These are phyloP conservation scores for Gonapodya sp. DNA, from an alignment of 192 early-diverging fungal genomes.

Conservation along the genomic window DNA sequence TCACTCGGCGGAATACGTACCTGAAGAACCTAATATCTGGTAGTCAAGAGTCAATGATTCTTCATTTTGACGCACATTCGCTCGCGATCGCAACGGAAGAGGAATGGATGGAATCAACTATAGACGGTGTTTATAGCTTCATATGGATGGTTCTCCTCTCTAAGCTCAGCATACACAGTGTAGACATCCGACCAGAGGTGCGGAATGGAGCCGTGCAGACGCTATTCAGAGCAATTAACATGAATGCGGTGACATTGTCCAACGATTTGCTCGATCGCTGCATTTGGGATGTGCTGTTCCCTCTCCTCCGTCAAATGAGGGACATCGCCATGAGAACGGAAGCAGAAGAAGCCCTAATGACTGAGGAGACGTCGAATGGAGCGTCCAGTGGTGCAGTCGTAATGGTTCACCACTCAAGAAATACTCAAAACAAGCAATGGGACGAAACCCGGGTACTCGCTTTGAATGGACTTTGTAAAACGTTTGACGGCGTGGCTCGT, in stretches of 20 bases:
- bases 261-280: conserved; percentile 70
- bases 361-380: conserved; percentile 3
- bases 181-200: conserved; percentile 81
- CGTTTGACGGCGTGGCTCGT: conserved; percentile 54
- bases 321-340: conserved; percentile 31
- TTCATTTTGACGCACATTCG: neutral
- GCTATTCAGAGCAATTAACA: conserved; percentile 82
- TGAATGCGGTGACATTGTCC: conserved; percentile 69
- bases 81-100: neutral
- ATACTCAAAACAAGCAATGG: conserved; percentile 70
- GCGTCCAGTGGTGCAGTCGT: conserved; percentile 1
- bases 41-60: conserved; percentile 4
- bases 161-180: conserved; percentile 70
- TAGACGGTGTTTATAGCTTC: conserved; percentile 39
- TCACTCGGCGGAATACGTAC: conserved; percentile 39
- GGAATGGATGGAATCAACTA: conserved; percentile 11
- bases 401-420: conserved; percentile 43
- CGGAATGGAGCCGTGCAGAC: conserved; percentile 91
- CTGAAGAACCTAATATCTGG: neutral
- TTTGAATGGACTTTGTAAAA: conserved; percentile 56
- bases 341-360: neutral
- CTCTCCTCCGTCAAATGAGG: conserved; percentile 63
- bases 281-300: conserved; percentile 79
- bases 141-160: conserved; percentile 80
- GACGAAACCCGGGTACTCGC: conserved; percentile 79